phyloP scores from a whole-genome alignment of 2,329 filamentous ascomycete species.

The Eurotiales sp. region DNA sequence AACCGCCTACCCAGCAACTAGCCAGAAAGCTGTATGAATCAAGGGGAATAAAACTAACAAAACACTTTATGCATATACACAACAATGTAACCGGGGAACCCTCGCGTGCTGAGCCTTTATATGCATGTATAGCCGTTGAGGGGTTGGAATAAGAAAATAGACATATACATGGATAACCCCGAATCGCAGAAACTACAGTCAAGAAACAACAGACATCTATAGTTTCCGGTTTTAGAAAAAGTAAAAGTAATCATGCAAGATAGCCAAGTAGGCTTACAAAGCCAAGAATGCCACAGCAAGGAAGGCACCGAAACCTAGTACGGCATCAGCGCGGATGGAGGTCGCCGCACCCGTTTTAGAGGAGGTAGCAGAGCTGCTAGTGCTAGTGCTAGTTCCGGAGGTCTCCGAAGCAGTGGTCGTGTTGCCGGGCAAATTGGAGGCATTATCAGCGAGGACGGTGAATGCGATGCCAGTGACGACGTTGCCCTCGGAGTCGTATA shows the following conservation, averaged over 20 bases:
- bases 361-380: constrained; percentile 19
- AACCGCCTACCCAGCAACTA: background rate
- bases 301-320: constrained; percentile 13
- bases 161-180: background rate
- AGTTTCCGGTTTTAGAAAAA: background rate
- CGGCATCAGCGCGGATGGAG: constrained; percentile 9
- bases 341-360: constrained; percentile 15
- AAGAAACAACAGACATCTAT: background rate
- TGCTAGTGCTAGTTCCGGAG: constrained; percentile 16
- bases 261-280: constrained; percentile 3
- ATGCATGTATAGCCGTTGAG: background rate
- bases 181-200: background rate
- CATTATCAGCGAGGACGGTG: constrained; percentile 47
- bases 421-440: constrained; percentile 55
- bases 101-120: background rate
- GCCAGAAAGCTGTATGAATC: background rate
- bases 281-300: constrained; percentile 11
- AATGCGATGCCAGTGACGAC: constrained; percentile 63
- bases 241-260: background rate
- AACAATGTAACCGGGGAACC: too few relatives aligned
- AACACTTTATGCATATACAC: too few relatives aligned
- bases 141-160: background rate
- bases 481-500: constrained; percentile 55
- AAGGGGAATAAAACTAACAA: background rate
- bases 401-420: constrained; percentile 22